Base-by-base conservation (phyloP, 2,329 filamentous ascomycete genomes). In the Dactylella cylindrospora region DNA sequence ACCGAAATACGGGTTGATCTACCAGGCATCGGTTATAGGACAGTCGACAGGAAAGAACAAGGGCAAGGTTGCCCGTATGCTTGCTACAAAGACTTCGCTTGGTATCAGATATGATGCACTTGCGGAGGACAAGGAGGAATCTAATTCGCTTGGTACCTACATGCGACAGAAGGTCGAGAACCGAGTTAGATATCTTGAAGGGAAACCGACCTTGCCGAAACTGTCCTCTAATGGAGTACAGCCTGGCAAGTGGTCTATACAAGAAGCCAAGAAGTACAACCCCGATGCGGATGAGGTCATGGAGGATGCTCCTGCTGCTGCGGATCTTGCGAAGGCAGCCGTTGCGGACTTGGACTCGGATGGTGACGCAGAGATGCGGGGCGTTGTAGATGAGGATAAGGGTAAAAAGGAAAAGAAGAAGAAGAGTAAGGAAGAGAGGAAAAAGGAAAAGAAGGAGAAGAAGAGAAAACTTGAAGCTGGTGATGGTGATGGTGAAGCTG, bases 31-130 rank as follows among this genome's bases (percentile, higher is more conserved):
- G 22, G 82, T 98, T 38, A 94, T 98, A 67, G 94, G 93, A 36
- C 93, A 98, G 77, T 93, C 93, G 23, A 95, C 88, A 15, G 93
- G 93, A 70, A 91, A 89, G 79, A 97, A 97, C 80, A 98, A 98
- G 84, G 93, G 93, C 70, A 98, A 98, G 80, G 95, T 98, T 71
- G 93, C 93, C 33, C 88, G 93, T 80, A 90, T 95, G 79, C 81
- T 98, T 64, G 87, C 93, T 41, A 86, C 91, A 68, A 97, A 97
- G 80, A 84, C 91, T 39, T 89, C 93, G 20, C 82, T 98, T 44
- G 90, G 90, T 79, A 79, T 96, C 41, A 90, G 93, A 76, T 87
- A 95, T 43, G 93, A 98, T 74, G 89, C 93, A 22, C 80, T 94
- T 36, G 84, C 84, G 49, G 86, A 90, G 66, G 88, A 91, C 22